Base-by-base conservation (phyloP, 1,284 basidiomycete species). In the Anthracocystis setariae region DNA sequence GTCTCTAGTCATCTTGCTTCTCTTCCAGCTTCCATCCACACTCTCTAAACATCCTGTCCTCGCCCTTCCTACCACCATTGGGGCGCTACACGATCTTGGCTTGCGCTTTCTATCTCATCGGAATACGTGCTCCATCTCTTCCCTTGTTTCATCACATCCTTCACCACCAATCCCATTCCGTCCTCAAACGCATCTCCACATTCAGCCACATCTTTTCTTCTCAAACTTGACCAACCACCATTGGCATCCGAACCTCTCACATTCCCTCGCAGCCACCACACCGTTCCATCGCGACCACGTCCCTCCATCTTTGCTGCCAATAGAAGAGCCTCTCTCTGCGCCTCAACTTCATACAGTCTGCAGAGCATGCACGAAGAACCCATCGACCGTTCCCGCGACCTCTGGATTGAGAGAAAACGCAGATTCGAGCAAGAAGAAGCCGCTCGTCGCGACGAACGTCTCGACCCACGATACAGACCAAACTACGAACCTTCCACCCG, bases 321-420 rank as follows among this genome's bases (percentile, higher is more conserved):
- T 39, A 18, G 38, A 39, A 15, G 18, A 17, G 15, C 8, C 38
- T 39, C n/a, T 20, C 38, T 39, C n/a, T 20, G 12, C 35, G 8
- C 23, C 25, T n/a, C 37, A 42, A 50, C 55, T 65, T 51, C 51
- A 18, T 18, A 33, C 46, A 50, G 45, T 47, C n/a, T 44, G 52
- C 21, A 62, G 55, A 71, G 62, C 62, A 72, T 72, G 69, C 69
- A 72, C 56, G 63, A 72, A 51, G 69, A 72, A 59, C 69, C 64
- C 13, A 57, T 72, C 69, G 69, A 72, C 48, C 69, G 69, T 15
- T 66, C 63, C 37, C 63, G 69, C 46, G 69, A 72, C 60, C 69
- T 57, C 56, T 72, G 69, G 69, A 67, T 67, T 23, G 69, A 72
- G 55, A 55, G 69, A 66, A 72, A 72, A 60, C 58, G 64, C 55